Conservation (phyloP, 2,329 filamentous ascomycete species). For the Xylariales sp. region DNA sequence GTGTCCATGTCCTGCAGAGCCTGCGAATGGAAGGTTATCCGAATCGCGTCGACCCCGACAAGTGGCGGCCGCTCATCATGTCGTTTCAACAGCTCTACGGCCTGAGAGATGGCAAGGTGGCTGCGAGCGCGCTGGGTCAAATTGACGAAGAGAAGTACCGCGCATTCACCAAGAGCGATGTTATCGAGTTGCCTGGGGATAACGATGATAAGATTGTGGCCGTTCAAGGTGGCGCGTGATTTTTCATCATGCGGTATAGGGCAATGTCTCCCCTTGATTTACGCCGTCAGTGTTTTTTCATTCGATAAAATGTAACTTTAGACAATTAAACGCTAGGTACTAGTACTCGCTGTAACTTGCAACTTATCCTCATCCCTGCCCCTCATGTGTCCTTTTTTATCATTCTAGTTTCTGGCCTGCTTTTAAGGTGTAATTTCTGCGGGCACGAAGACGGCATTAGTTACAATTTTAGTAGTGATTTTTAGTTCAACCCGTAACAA, state of each 20-base stretch:
- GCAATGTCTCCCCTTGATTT: too few species aligned
- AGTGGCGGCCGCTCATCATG: conserved; percentile 59
- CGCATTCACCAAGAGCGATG: conserved; percentile 36
- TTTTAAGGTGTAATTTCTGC: too few species aligned
- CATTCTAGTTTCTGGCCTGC: too few species aligned
- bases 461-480: too few species aligned
- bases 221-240: conserved; percentile 7
- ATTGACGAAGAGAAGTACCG: conserved; percentile 51
- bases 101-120: conserved; percentile 46
- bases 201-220: conserved; percentile 35
- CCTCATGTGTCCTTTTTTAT: too few species aligned
- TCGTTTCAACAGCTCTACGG: conserved; percentile 58
- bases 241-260: background rate
- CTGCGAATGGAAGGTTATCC: conserved; percentile 52
- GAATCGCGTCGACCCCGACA: conserved; percentile 57
- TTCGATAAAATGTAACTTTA: too few species aligned
- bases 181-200: conserved; percentile 37
- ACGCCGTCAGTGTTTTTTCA: too few species aligned
- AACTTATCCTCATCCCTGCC: too few species aligned
- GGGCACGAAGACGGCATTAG: too few species aligned
- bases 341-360: too few species aligned
- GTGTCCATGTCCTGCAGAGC: conserved; percentile 50
- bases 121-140: conserved; percentile 22
- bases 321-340: too few species aligned
- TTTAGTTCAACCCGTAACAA: too few species aligned